Evolutionary conservation across 169 alveolate genomes (phyloP).

Genomic region (Perkinsus olseni): DNA sequence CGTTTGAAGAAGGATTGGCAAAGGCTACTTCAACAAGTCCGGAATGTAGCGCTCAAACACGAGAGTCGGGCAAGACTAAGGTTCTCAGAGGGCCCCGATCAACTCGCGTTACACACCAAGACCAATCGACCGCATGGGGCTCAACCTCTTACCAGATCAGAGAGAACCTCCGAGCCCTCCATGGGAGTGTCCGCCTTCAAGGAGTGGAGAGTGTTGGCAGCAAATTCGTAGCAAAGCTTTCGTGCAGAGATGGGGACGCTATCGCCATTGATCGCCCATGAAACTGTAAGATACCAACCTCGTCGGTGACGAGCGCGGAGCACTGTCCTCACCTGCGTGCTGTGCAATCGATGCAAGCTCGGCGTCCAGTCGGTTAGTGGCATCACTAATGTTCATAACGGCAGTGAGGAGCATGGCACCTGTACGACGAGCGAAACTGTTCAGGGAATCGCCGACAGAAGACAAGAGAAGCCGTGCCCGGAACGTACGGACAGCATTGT

Average conservation of each 20-base stretch:
- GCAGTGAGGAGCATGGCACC: not conserved
- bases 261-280: not conserved
- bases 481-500: not conserved
- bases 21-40: too few species aligned
- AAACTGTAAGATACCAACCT: not conserved
- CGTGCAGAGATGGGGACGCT: not conserved
- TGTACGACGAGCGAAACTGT: too few species aligned
- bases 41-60: too few species aligned
- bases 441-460: too few species aligned
- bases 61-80: too few species aligned
- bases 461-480: not conserved
- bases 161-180: not conserved
- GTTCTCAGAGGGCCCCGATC: too few species aligned
- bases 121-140: too few species aligned
- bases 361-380: not conserved
- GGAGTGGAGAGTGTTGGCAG: not conserved
- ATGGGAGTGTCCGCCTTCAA: not conserved
- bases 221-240: not conserved
- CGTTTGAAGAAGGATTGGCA: too few species aligned
- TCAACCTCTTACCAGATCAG: not conserved
- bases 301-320: not conserved
- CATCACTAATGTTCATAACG: not conserved
- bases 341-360: not conserved
- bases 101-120: too few species aligned
- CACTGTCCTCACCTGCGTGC: not conserved